A percentile compares a stretch with the other conserved stretches of the same genome.
Conservation (phyloP, 2,329 filamentous ascomycete genomes). For the Pseudogymnoascus sp. region DNA sequence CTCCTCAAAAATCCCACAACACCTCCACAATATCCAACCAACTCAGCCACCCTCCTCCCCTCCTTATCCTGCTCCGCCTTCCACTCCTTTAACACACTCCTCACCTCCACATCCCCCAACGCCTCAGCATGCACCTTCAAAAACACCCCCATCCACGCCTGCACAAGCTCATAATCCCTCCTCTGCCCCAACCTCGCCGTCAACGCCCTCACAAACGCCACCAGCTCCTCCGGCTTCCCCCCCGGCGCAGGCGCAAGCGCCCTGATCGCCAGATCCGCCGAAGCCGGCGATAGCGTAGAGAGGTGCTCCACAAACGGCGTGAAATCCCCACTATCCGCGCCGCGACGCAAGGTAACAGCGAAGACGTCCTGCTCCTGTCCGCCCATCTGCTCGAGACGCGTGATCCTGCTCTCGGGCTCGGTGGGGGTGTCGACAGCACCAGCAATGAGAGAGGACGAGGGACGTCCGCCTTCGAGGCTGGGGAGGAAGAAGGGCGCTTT, state of each 20-base stretch:
- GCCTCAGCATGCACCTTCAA: conserved; percentile 66
- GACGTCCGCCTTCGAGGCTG: conserved; percentile 39
- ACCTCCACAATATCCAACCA: conserved; percentile 83
- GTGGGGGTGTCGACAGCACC: conserved; percentile 17
- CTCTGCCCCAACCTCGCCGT: conserved; percentile 60
- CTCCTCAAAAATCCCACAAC: conserved; percentile 74
- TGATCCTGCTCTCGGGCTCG: conserved; percentile 23
- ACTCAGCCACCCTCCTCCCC: conserved; percentile 57
- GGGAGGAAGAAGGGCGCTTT: conserved; percentile 95
- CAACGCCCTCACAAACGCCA: conserved; percentile 73
- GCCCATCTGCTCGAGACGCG: conserved; percentile 25
- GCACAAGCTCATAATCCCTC: conserved; percentile 84
- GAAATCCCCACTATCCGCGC: conserved; percentile 51
- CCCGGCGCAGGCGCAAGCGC: conserved; percentile 49
- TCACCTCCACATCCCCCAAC: conserved; percentile 50
- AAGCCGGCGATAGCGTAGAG: conserved; percentile 71
- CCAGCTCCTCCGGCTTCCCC: conserved; percentile 56
- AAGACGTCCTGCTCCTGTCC: conserved; percentile 44
- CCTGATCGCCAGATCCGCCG: conserved; percentile 83
- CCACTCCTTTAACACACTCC: conserved; percentile 59
- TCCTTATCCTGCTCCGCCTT: conserved; percentile 64
- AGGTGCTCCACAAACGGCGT: conserved; percentile 67
- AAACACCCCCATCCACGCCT: conserved; percentile 97
- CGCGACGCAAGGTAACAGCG: conserved; percentile 47
- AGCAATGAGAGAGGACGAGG: conserved; percentile 22